Percentiles rank a stretch among this genome's conserved stretches.
Evolutionary conservation across 1,284 basidiomycete genomes (phyloP).

Genomic region (Xerocomus nothofagi): DNA sequence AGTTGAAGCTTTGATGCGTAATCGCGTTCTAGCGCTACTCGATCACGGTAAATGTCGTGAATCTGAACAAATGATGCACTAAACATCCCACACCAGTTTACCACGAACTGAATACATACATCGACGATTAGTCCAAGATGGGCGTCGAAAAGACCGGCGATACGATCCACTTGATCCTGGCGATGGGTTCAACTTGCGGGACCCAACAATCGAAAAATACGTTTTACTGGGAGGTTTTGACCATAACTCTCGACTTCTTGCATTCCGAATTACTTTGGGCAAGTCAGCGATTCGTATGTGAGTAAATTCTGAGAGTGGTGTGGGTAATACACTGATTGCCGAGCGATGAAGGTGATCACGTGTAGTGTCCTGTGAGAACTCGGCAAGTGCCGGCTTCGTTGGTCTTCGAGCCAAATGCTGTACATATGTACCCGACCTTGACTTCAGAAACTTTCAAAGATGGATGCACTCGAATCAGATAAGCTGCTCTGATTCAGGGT

Average conservation of each 20-base stretch:
- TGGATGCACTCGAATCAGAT: too few species aligned
- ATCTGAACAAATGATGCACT: constrained; percentile 43
- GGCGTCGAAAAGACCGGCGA: constrained; percentile 54
- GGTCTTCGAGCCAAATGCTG: too few species aligned
- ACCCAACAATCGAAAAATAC: background rate
- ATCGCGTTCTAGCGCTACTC: constrained; percentile 69
- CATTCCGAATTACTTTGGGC: constrained; percentile 18
- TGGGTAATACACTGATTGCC: too few species aligned
- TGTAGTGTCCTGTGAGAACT: too few species aligned
- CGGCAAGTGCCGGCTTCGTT: too few species aligned
- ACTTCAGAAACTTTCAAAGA: too few species aligned
- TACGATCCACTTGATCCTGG: constrained; percentile 60
- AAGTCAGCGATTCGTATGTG: background rate
- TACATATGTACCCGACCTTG: too few species aligned
- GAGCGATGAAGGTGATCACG: too few species aligned
- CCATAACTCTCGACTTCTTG: constrained; percentile 43
- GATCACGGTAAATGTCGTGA: constrained; percentile 68
- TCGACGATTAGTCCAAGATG: constrained; percentile 64
- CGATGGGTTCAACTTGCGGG: constrained; percentile 13
- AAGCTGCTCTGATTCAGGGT: too few species aligned
- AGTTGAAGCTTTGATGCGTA: constrained; percentile 69
- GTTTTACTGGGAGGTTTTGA: constrained; percentile 48
- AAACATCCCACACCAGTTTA: constrained; percentile 1
- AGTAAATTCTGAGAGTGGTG: background rate
- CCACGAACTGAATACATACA: constrained; percentile 38